Evolutionary conservation across 768 basidiomycete genomes (phyloP).

Genomic region (Phylloporus arenicola): DNA sequence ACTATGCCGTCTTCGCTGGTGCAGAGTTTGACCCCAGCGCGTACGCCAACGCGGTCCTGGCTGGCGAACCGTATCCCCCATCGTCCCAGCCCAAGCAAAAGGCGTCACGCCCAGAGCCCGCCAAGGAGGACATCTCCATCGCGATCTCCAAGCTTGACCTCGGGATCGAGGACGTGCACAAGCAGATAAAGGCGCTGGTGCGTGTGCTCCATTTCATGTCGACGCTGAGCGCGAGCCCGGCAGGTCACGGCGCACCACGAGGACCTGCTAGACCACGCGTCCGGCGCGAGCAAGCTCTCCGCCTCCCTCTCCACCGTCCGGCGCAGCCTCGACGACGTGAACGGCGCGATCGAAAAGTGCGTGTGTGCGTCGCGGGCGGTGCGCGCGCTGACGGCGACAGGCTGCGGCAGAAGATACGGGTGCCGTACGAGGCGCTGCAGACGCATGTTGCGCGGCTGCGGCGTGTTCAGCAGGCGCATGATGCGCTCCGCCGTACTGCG

Average conservation of each 20-base stretch:
- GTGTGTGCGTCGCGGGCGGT: constrained; percentile 12
- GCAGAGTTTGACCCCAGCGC: constrained; percentile 80
- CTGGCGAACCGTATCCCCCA: constrained; percentile 69
- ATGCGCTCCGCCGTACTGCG: constrained; percentile 76
- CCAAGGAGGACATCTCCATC: constrained; percentile 83
- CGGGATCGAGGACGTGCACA: constrained; percentile 87
- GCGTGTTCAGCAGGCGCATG: constrained; percentile 76
- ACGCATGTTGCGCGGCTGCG: constrained; percentile 66
- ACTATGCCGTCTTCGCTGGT: constrained; percentile 71
- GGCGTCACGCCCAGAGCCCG: constrained; percentile 41
- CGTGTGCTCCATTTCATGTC: constrained; percentile 19
- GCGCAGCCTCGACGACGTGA: constrained; percentile 67
- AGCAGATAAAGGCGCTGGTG: constrained; percentile 83
- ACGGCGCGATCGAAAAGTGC: constrained; percentile 72
- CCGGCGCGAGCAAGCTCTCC: constrained; percentile 64
- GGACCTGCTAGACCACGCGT: constrained; percentile 75
- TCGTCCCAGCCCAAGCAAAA: constrained; percentile 19
- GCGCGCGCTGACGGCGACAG: constrained; percentile 34
- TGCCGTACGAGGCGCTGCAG: constrained; percentile 74
- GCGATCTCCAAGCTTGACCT: constrained; percentile 84
- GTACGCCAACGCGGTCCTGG: constrained; percentile 86
- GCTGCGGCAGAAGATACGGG: constrained; percentile 78
- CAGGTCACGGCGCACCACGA: constrained; percentile 84
- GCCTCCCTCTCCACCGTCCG: constrained; percentile 64
- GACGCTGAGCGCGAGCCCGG: background rate